Percentiles rank a stretch among this genome's conserved stretches.
phyloP scores from a whole-genome alignment of 129 eudicot genomes.

The sunflower (Helianthus annuus) region HanXRQr2.0-SUNRISE NC_035447.2:27155777-27156276 shows the following conservation, averaged over 20 bases:
- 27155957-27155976: slow-evolving; percentile 67
- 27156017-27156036: slow-evolving; percentile 65
- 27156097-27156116: too few species aligned
- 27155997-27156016: slow-evolving; percentile 85
- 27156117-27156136: too few species aligned
- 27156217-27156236: too few species aligned
- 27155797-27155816: slow-evolving; percentile 68
- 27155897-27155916: not conserved
- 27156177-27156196: too few species aligned
- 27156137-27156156: too few species aligned
- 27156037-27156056: not conserved
- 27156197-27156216: too few species aligned
- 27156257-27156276: too few species aligned
- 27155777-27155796: slow-evolving; percentile 68
- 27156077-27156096: too few species aligned
- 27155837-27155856: slow-evolving; percentile 54
- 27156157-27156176: too few species aligned
- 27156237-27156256: too few species aligned
- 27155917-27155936: not conserved
- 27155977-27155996: slow-evolving; percentile 86
- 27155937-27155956: not conserved
- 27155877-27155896: not conserved
- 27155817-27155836: slow-evolving; percentile 79
- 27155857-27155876: slow-evolving; percentile 36
- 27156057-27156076: too few species aligned